phyloP scores from a whole-genome alignment of 1,284 basidiomycete genomes.

The Cutaneotrichosporon dermatis region DNA sequence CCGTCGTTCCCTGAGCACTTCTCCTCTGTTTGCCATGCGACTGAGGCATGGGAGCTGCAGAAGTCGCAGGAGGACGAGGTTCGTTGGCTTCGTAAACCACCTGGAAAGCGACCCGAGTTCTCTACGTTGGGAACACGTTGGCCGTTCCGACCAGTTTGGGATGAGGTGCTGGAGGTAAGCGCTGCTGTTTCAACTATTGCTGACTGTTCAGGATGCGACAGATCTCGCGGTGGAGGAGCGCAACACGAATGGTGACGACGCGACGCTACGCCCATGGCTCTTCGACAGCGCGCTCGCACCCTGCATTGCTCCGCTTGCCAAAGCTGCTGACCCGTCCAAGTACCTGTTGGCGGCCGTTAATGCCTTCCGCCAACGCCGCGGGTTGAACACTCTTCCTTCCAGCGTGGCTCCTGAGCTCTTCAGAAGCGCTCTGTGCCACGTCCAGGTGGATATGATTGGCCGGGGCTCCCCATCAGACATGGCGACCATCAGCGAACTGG shows the following conservation, averaged over 20 bases:
- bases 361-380: constrained; percentile 57
- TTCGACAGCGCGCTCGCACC: constrained; percentile 53
- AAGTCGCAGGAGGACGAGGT: constrained; percentile 54
- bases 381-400: constrained; percentile 50
- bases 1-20: constrained; percentile 78
- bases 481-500: constrained; percentile 63
- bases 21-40: constrained; percentile 56
- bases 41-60: constrained; percentile 53
- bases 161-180: constrained; percentile 53
- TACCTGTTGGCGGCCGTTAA: constrained; percentile 59
- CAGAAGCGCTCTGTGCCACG: constrained; percentile 60
- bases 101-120: constrained; percentile 74
- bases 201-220: not conserved
- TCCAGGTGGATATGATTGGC: constrained; percentile 59
- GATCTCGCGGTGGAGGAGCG: constrained; percentile 17
- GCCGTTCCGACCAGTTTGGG: constrained; percentile 75
- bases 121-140: constrained; percentile 61
- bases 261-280: constrained; percentile 57
- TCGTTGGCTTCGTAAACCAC: constrained; percentile 74
- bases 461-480: constrained; percentile 70
- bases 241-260: constrained; percentile 37
- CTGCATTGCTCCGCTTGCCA: constrained; percentile 9
- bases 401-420: constrained; percentile 53
- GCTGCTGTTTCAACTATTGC: not conserved
- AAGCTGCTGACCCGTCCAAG: constrained; percentile 13